Percentiles rank a stretch among this genome's conserved stretches.
Evolutionary conservation across 2,329 filamentous ascomycete species (phyloP).

Genomic region (Venturia aucupariae): DNA sequence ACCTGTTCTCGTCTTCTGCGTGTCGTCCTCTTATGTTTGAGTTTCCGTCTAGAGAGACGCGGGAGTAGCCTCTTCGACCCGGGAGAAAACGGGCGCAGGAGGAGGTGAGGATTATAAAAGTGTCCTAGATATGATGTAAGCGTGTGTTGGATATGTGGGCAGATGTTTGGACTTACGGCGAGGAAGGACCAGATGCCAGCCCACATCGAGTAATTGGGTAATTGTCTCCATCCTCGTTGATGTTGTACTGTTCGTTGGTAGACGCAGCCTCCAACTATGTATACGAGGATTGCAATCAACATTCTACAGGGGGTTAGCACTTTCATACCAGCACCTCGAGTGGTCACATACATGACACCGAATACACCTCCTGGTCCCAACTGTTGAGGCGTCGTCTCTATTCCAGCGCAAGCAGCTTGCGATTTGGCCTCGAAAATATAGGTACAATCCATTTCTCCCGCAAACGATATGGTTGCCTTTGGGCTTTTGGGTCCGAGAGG

Average conservation of each 20-base stretch:
- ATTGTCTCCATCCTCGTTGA: constrained; percentile 86
- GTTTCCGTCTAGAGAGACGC: constrained; percentile 38
- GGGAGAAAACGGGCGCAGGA: constrained; percentile 61
- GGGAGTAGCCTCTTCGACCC: constrained; percentile 56
- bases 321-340: no score
- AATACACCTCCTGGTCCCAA: constrained; percentile 70
- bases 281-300: constrained; percentile 71
- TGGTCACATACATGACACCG: constrained; percentile 65
- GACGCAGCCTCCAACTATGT: constrained; percentile 84
- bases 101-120: constrained; percentile 59
- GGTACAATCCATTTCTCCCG: constrained; percentile 74
- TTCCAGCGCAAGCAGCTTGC: constrained; percentile 70
- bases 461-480: constrained; percentile 67
- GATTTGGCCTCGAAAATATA: constrained; percentile 95
- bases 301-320: constrained; percentile 25
- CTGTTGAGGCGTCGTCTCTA: constrained; percentile 46
- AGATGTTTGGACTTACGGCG: constrained; percentile 46
- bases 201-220: constrained; percentile 93
- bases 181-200: constrained; percentile 76
- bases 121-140: constrained; percentile 30
- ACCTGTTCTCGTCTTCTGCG: constrained; percentile 76
- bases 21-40: constrained; percentile 34
- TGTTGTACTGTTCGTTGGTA: constrained; percentile 94
- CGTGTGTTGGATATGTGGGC: not conserved
- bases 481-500: constrained; percentile 54